phyloP scores from a whole-genome alignment of 495 filamentous ascomycete genomes.

The Xylaria palmicola region DNA sequence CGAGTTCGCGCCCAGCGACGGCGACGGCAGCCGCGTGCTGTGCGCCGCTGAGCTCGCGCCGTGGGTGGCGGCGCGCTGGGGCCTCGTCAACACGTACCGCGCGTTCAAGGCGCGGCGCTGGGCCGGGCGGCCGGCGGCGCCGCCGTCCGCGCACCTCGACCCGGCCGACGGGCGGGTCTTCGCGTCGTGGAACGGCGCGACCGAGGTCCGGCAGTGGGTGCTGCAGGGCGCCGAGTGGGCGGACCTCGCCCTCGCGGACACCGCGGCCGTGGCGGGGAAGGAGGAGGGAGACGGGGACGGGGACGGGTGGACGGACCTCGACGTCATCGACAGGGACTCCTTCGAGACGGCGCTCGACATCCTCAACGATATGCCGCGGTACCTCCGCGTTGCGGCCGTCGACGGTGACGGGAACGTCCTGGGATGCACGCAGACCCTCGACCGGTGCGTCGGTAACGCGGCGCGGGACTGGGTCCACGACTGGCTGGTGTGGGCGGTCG shows the following conservation, averaged over 20 bases:
- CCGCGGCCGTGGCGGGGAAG: too few relatives aligned
- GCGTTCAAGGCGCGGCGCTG: slow-evolving; percentile 25
- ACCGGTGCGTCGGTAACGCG: slow-evolving; percentile 11
- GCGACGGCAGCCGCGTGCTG: slow-evolving; percentile 19
- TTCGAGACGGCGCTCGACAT: slow-evolving; percentile 27
- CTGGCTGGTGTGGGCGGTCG: background rate
- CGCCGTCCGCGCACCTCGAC: slow-evolving; percentile 14
- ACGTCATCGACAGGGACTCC: slow-evolving; percentile 3
- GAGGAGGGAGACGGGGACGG: background rate
- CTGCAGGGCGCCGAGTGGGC: slow-evolving; percentile 23
- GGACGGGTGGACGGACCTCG: slow-evolving; percentile 9
- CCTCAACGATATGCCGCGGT: slow-evolving; percentile 27
- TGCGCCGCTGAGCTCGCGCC: slow-evolving; percentile 23
- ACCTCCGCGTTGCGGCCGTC: slow-evolving; percentile 20
- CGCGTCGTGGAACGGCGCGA: slow-evolving; percentile 34
- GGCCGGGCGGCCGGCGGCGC: slow-evolving; percentile 19
- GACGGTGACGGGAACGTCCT: slow-evolving; percentile 18
- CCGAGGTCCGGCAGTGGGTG: slow-evolving; percentile 26
- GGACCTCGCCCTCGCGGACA: background rate
- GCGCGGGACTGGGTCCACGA: background rate
- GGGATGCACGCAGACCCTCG: slow-evolving; percentile 12
- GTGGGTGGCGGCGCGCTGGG: slow-evolving; percentile 14
- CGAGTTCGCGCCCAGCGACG: slow-evolving; percentile 40
- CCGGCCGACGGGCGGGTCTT: slow-evolving; percentile 27
- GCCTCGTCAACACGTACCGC: slow-evolving; percentile 21